A percentile compares a stretch with the other conserved stretches of the same genome.
phyloP scores from a whole-genome alignment of 116 monocot genomes.

The Papilionanthe hybrid region DNA sequence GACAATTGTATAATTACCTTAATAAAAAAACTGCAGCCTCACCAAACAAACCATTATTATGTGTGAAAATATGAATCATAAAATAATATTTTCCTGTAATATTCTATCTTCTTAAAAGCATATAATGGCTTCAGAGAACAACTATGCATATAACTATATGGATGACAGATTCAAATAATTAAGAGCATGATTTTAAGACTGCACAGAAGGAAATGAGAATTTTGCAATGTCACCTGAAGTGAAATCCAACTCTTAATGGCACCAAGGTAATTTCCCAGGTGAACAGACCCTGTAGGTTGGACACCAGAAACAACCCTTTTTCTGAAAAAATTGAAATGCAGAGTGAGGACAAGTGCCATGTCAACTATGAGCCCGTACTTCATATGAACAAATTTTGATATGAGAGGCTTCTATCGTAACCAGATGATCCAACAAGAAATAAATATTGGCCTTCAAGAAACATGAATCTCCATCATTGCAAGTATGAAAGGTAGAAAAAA shows the following conservation, averaged over 20 bases:
- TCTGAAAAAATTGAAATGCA: conserved; percentile 31
- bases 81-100: not conserved
- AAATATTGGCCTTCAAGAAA: not conserved
- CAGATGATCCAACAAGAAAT: not conserved
- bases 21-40: no score
- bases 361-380: not conserved
- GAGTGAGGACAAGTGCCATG: not conserved
- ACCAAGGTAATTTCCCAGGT: conserved; percentile 95
- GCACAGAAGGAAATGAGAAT: not conserved
- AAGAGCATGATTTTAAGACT: not conserved
- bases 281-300: conserved; percentile 87
- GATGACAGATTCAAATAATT: not conserved
- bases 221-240: conserved; percentile 62
- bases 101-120: not conserved
- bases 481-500: not conserved
- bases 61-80: not conserved
- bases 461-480: not conserved
- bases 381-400: not conserved
- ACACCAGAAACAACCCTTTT: conserved; percentile 94
- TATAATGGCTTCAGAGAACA: not conserved
- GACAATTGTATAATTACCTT: no score
- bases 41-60: no score
- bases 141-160: not conserved
- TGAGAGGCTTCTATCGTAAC: not conserved
- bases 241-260: conserved; percentile 88